Evolutionary conservation across 1,139 yeast genomes (phyloP), one percentile per base, ranked within the genome.

Genomic region (Zhuliangozyma parablackwelliae): DNA sequence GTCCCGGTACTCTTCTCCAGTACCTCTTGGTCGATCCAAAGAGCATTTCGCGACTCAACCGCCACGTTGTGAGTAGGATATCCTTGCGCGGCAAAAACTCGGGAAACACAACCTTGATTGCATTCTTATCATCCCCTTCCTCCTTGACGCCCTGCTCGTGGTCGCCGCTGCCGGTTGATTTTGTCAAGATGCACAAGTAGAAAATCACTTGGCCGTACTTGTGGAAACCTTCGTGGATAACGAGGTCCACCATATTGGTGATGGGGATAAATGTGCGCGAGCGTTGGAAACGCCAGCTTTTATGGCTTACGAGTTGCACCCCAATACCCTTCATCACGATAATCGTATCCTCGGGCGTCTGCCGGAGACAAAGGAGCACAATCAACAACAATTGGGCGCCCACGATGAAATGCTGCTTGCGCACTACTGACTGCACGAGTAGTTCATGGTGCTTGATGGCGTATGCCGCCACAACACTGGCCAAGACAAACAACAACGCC

Each of bases 171-270:
- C 9, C 10, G 24, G 9, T 3, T 9, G 24, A 23, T 55, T 64
- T 69, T n/a, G 78, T 69, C 31, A 81, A 59, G 7, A 81, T 61
- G 37, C 82, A 75, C 54, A 82, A 57, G 50, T 81, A 81, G 50
- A 70, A 80, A 1, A 81, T 64, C 7, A 80, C 86, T 51, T 75
- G 78, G 11, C 75, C 75, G 45, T 78, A 72, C 7, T 80, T 78
- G 43, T 67, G 70, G 50, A 82, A 81, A 1, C 84, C 88, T 53
- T 82, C 90, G 49, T 81, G 82, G 26, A 82, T 76, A 0, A 80
- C 77, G 23, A 82, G 54, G 52, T 81, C 87, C 5, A 75, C 69
- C 35, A 82, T 69, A 32, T 63, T 62, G 32, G 69, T 74, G 29
- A 69, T 58, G 0, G 86, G 81, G 10, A 80, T 65, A 49, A 81